Conservation (phyloP, 257 asterid genomes). For the Agastache rugosa region DNA sequence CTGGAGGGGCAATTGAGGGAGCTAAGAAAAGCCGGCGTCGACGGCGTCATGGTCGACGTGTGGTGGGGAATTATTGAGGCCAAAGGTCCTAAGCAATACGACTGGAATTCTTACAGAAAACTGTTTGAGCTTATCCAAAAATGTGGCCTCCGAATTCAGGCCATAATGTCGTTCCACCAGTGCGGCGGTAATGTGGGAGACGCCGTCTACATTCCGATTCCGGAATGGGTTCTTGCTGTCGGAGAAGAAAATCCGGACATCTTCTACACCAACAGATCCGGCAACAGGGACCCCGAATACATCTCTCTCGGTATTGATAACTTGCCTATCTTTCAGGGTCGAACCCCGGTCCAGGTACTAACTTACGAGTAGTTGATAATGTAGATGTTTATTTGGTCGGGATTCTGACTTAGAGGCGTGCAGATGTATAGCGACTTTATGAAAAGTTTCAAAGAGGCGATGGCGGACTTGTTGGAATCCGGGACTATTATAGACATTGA, state of each 20-base stretch:
- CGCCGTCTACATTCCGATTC: conserved; percentile 62
- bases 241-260: conserved; percentile 60
- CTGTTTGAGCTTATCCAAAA: conserved; percentile 59
- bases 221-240: conserved; percentile 65
- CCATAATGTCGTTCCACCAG: conserved; percentile 92
- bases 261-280: conserved; percentile 68
- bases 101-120: conserved; percentile 72
- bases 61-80: conserved; percentile 91
- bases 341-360: conserved; percentile 75
- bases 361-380: neutral
- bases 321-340: conserved; percentile 63
- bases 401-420: neutral
- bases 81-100: conserved; percentile 61
- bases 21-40: conserved; percentile 64
- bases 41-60: conserved; percentile 92
- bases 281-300: conserved; percentile 60
- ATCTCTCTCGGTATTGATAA: conserved; percentile 79
- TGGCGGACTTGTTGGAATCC: conserved; percentile 59
- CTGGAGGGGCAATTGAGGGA: conserved; percentile 64
- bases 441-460: conserved; percentile 72
- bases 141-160: conserved; percentile 68
- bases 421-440: conserved; percentile 82
- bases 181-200: conserved; percentile 92
- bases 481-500: conserved; percentile 74
- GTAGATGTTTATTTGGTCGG: neutral